These are phyloP conservation scores for Phanerochaete carnosa DNA, from an alignment of 768 basidiomycete species.

Conservation along the genomic window DNA sequence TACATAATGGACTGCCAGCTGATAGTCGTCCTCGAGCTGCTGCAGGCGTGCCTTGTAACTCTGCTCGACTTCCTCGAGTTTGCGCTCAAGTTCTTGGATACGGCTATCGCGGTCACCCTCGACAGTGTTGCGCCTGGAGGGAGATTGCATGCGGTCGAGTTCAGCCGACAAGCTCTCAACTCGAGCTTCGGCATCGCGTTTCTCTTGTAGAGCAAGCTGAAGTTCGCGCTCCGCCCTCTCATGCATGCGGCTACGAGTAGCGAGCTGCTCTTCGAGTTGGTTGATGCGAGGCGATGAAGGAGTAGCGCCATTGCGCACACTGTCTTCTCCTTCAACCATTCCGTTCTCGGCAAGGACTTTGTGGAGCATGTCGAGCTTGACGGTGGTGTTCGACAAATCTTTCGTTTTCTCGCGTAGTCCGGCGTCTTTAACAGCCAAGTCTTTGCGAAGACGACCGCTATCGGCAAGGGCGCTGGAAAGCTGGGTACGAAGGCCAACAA, in stretches of 20 bases:
- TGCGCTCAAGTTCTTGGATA: constrained; percentile 68
- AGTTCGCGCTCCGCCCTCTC: constrained; percentile 79
- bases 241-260: constrained; percentile 66
- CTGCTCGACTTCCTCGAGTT: constrained; percentile 74
- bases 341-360: constrained; percentile 89
- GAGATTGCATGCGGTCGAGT: constrained; percentile 60
- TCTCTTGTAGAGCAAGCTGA: constrained; percentile 57
- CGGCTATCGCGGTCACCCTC: constrained; percentile 43
- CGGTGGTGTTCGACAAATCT: constrained; percentile 62
- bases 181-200: constrained; percentile 73
- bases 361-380: constrained; percentile 77
- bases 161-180: constrained; percentile 60
- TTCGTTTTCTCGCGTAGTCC: constrained; percentile 61
- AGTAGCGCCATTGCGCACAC: constrained; percentile 40
- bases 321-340: constrained; percentile 71
- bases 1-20: constrained; percentile 94
- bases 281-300: constrained; percentile 44
- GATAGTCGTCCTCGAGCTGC: constrained; percentile 94
- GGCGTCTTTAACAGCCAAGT: constrained; percentile 61
- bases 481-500: constrained; percentile 70
- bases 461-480: constrained; percentile 68
- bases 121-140: constrained; percentile 32
- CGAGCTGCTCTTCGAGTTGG: constrained; percentile 77
- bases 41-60: constrained; percentile 76
- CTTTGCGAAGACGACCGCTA: constrained; percentile 64